These are phyloP conservation scores for Microdochium nivale DNA, from an alignment of 2,329 filamentous ascomycete species.

Conservation along the genomic window DNA sequence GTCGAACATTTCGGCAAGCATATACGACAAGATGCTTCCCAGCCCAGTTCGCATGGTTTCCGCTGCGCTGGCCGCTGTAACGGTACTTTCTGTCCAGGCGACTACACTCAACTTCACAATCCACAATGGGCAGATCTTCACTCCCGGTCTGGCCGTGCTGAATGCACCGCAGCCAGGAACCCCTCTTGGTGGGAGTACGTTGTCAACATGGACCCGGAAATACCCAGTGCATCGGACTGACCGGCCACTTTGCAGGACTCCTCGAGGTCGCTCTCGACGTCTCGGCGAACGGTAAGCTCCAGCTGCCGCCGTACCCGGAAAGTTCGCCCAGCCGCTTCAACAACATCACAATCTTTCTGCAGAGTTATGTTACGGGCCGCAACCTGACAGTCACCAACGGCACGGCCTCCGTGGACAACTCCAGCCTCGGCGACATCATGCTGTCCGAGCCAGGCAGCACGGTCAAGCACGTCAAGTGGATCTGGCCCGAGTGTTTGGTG, in stretches of 20 bases:
- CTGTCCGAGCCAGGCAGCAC: conserved; percentile 56
- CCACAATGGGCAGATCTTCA: conserved; percentile 59
- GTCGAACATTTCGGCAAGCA: no score
- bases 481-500: conserved; percentile 61
- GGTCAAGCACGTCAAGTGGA: conserved; percentile 66
- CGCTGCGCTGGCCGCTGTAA: background rate
- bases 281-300: conserved; percentile 54
- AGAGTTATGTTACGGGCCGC: conserved; percentile 49
- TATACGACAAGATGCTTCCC: background rate
- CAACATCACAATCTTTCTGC: conserved; percentile 60
- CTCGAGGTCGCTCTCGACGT: conserved; percentile 61
- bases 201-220: background rate
- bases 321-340: conserved; percentile 48
- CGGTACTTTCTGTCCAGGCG: conserved; percentile 16
- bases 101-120: conserved; percentile 43
- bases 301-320: conserved; percentile 46
- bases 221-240: conserved; percentile 7
- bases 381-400: conserved; percentile 64
- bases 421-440: conserved; percentile 54
- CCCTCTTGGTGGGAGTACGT: conserved; percentile 53
- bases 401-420: conserved; percentile 40
- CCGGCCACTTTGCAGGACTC: conserved; percentile 30
- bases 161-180: conserved; percentile 58
- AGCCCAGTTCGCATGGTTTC: background rate
- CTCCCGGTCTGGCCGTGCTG: conserved; percentile 58